These are phyloP conservation scores for Boletus barrowsii DNA, from an alignment of 768 basidiomycete genomes.

Conservation along the genomic window DNA sequence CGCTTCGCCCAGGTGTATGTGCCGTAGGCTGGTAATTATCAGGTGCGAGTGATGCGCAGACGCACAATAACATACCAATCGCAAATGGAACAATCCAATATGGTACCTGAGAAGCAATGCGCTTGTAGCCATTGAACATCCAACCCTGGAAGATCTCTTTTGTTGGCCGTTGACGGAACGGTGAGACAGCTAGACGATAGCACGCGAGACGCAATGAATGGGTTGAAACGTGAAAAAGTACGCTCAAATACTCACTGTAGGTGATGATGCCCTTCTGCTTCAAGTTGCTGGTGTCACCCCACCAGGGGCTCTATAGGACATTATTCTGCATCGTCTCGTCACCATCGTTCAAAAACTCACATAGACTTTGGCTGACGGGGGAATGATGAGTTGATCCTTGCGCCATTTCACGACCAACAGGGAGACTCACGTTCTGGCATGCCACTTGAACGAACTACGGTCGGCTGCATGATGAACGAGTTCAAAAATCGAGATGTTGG, in stretches of 20 bases:
- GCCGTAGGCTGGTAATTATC: constrained; percentile 55
- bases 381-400: constrained; percentile 3
- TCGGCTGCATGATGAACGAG: constrained; percentile 41
- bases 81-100: constrained; percentile 81
- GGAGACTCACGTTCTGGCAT: constrained; percentile 78
- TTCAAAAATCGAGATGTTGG: too few relatives aligned
- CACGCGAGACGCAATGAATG: neutral
- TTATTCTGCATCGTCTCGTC: neutral
- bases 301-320: constrained; percentile 72
- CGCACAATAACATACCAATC: constrained; percentile 52
- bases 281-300: constrained; percentile 72
- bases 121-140: constrained; percentile 83
- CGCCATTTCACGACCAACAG: neutral
- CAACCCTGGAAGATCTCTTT: constrained; percentile 70
- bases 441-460: constrained; percentile 57
- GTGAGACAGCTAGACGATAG: constrained; percentile 63
- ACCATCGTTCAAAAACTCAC: constrained; percentile 48
- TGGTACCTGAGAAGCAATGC: constrained; percentile 67
- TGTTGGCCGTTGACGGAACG: constrained; percentile 72
- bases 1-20: constrained; percentile 78
- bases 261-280: constrained; percentile 74
- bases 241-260: constrained; percentile 63
- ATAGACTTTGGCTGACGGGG: constrained; percentile 65
- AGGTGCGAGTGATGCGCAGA: neutral
- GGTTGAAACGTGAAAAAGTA: neutral